Conservation (phyloP, 306 rosid genomes). For the Citrullus colocynthis region DNA sequence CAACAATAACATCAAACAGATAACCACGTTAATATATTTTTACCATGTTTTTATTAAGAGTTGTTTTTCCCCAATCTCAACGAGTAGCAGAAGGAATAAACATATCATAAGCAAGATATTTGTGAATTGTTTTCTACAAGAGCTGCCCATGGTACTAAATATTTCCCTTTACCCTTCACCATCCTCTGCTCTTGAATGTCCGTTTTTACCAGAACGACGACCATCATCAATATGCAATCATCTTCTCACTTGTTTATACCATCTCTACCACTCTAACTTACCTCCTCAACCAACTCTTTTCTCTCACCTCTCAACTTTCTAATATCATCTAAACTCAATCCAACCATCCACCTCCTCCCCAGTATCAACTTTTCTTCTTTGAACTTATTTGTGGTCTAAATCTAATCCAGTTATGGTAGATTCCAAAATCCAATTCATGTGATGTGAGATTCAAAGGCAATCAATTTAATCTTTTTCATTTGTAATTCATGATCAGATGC, state of each 20-base stretch:
- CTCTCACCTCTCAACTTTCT: not conserved
- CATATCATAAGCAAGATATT: too few species aligned
- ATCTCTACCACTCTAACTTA: too few species aligned
- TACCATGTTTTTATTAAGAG: not conserved
- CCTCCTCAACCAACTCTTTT: too few species aligned
- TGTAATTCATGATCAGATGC: not conserved
- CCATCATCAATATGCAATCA: too few species aligned
- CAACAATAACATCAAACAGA: not conserved
- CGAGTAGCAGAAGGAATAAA: too few species aligned
- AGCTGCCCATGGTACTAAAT: too few species aligned
- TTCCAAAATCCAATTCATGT: not conserved
- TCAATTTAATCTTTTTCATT: not conserved
- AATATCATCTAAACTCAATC: not conserved
- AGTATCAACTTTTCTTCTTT: not conserved
- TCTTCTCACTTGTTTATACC: too few species aligned
- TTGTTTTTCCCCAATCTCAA: too few species aligned
- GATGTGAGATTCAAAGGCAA: not conserved
- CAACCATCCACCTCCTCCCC: not conserved
- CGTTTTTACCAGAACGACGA: too few species aligned
- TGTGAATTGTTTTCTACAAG: too few species aligned
- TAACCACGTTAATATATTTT: not conserved
- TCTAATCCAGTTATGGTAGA: not conserved
- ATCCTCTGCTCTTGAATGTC: too few species aligned
- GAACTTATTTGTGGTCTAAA: not conserved
- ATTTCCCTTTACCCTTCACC: too few species aligned